Conservation (phyloP, 306 rosid species). For the Pyrus pyrifolia region DNA sequence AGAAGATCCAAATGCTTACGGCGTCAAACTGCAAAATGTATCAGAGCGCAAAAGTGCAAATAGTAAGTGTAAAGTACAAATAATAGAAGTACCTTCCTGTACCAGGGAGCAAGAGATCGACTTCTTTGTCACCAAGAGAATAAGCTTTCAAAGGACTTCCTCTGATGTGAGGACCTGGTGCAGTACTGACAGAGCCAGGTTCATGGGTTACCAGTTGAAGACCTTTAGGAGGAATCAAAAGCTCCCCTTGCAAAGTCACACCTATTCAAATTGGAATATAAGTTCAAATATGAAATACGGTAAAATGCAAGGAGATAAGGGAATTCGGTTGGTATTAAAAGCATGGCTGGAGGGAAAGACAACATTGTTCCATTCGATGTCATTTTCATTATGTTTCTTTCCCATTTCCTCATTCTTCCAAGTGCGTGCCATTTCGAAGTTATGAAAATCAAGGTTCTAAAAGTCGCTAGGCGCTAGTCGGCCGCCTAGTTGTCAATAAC, state of each 20-base stretch:
- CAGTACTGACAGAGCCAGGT: constrained; percentile 56
- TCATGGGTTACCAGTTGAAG: constrained; percentile 76
- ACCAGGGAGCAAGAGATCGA: constrained; percentile 84
- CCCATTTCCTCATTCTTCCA: neutral
- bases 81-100: constrained; percentile 62
- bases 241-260: constrained; percentile 40
- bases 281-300: neutral
- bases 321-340: neutral
- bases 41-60: neutral
- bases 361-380: neutral
- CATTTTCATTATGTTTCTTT: neutral
- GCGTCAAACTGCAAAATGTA: neutral
- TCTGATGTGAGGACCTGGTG: constrained; percentile 94
- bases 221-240: constrained; percentile 55
- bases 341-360: neutral
- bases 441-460: neutral
- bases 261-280: constrained; percentile 31
- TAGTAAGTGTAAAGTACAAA: neutral
- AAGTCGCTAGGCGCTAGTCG: too few species aligned
- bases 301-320: neutral
- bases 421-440: neutral
- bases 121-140: constrained; percentile 89
- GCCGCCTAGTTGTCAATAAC: too few species aligned
- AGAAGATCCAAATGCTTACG: neutral
- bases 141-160: constrained; percentile 72